Evolutionary conservation across 106 monocot genomes (phyloP).

Genomic region (Dioscorea zingiberensis): DNA sequence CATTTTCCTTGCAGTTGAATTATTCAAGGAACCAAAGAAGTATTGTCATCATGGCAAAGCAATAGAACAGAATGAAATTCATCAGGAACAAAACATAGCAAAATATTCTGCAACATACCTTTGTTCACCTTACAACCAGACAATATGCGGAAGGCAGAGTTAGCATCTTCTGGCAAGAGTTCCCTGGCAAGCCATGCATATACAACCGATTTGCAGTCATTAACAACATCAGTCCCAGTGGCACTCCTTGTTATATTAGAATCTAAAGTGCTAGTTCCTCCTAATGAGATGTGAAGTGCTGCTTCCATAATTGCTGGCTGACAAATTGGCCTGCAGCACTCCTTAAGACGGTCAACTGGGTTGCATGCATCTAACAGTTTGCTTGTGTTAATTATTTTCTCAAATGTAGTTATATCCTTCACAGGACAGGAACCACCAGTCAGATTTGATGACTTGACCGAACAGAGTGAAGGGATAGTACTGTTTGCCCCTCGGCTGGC

Average conservation of each 20-base stretch:
- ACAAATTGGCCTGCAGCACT: constrained; percentile 88
- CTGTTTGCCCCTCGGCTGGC: constrained; percentile 83
- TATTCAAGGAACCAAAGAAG: too few relatives aligned
- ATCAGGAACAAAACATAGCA: neutral
- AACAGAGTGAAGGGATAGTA: constrained; percentile 68
- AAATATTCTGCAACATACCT: constrained; percentile 33
- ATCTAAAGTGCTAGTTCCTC: constrained; percentile 29
- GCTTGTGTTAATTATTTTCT: constrained; percentile 82
- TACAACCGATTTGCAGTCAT: constrained; percentile 86
- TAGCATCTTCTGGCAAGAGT: constrained; percentile 55
- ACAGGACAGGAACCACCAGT: constrained; percentile 89
- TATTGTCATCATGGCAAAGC: too few relatives aligned
- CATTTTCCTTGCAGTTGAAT: too few relatives aligned
- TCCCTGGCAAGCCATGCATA: constrained; percentile 85
- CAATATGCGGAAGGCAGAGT: constrained; percentile 82
- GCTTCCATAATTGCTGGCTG: constrained; percentile 91
- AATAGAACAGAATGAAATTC: too few relatives aligned
- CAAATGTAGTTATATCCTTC: constrained; percentile 64
- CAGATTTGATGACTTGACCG: constrained; percentile 55
- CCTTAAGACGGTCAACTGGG: constrained; percentile 84
- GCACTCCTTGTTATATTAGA: constrained; percentile 39
- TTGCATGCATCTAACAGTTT: constrained; percentile 83
- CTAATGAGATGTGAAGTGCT: constrained; percentile 65
- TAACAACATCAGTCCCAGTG: constrained; percentile 36
- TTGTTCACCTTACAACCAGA: constrained; percentile 92